These are phyloP conservation scores for Cyberlindnera maritima DNA, from an alignment of 805 yeast genomes.

Conservation along the genomic window DNA sequence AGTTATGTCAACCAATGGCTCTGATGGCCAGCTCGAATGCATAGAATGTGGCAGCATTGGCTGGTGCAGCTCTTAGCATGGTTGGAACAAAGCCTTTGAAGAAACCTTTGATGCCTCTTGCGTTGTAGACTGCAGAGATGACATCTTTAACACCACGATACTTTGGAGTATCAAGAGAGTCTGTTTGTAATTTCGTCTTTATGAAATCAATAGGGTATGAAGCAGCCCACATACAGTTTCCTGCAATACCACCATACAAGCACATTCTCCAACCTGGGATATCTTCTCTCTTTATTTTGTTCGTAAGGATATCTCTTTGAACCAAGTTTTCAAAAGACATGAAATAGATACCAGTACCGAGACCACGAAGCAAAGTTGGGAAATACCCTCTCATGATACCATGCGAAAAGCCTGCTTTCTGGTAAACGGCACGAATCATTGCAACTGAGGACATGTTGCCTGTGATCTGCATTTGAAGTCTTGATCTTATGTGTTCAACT, in stretches of 20 bases:
- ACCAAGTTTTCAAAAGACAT: constrained; percentile 87
- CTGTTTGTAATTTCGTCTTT: constrained; percentile 86
- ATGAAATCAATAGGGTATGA: constrained; percentile 91
- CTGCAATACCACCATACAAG: constrained; percentile 85
- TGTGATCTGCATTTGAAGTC: constrained; percentile 82
- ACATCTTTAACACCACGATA: constrained; percentile 61
- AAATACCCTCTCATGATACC: constrained; percentile 77
- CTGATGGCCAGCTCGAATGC: constrained; percentile 91
- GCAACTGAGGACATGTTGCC: constrained; percentile 69
- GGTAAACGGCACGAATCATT: constrained; percentile 55
- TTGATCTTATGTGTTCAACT: constrained; percentile 90
- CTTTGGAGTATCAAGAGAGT: constrained; percentile 55
- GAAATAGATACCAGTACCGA: constrained; percentile 88
- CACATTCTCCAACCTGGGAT: constrained; percentile 90
- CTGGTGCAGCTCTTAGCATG: constrained; percentile 94
- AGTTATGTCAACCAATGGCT: constrained; percentile 20
- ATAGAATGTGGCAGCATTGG: constrained; percentile 94
- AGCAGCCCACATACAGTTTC: constrained; percentile 81
- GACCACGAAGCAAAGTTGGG: constrained; percentile 81
- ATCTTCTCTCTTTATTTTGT: constrained; percentile 54
- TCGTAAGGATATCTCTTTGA: constrained; percentile 51
- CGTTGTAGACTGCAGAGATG: constrained; percentile 47
- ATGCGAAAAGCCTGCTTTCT: constrained; percentile 45
- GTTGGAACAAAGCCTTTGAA: constrained; percentile 92
- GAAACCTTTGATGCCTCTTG: constrained; percentile 73